Evolutionary conservation across 2,329 filamentous ascomycete genomes (phyloP), one percentile per base, ranked within the genome.

Genomic region (Exophiala sp.): DNA sequence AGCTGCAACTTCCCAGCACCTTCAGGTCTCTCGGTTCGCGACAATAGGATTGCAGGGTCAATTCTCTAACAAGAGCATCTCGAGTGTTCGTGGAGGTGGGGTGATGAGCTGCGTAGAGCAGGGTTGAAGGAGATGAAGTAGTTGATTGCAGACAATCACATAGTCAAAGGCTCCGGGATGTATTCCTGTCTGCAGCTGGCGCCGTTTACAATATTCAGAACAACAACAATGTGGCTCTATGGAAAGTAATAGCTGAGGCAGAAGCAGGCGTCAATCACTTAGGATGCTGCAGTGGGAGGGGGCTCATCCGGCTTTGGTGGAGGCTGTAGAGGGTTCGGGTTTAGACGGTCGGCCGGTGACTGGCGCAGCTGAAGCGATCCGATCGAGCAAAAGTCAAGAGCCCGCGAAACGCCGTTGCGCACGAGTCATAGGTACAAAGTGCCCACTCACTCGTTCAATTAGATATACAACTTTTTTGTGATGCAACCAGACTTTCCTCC

Each of bases 61-160:
- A 21, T 38, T 29, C 23, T 48, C 50, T 39, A 18, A 47, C 38
- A 41, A 48, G 43, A 23, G 45, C 52, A 55, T 55, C 23, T 34
- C 50, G 41, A 10, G 29, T 34, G 23, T 16, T 35, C 30, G 35
- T 32, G 48, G 49, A 34, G 29, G 44, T 29, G 45, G 48, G 48
- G 52, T 14, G 22, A 6, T 27, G 4, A 35, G 24, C 5, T 13
- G 23, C 42, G 24, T 22, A 34, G 10, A 22, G 41, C 27, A 21
- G 32, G 46, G 41, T 35, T 8, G 23, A 43, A 43, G 39, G 21
- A 23, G 18, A 23, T 23, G 34, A 45, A 44, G n/a, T 37, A 46
- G 39, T 37, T 45, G 24, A 42, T 44, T 35, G 19, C 34, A 55
- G 38, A 29, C 37, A 37, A 37, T 55, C 48, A 48, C 45, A 48